Evolutionary conservation across 2,329 filamentous ascomycete species (phyloP).

Genomic region (Claviceps spartinae): DNA sequence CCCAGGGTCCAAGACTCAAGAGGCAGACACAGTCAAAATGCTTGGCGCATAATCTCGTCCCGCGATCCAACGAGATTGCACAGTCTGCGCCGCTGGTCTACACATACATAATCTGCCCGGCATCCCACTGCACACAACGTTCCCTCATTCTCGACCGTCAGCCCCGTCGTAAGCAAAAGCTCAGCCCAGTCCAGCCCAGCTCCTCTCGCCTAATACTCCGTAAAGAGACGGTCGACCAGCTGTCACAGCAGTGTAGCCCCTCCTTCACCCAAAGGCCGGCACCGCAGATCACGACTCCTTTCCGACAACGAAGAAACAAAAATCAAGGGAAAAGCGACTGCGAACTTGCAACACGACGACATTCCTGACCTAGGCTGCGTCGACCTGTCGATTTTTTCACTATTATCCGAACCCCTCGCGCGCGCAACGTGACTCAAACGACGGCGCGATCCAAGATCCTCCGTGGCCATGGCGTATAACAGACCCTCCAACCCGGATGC

Average conservation of each 20-base stretch:
- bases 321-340: not conserved
- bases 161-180: not conserved
- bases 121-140: not conserved
- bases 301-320: not conserved
- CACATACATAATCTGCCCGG: no score
- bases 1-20: no score
- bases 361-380: not conserved
- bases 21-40: no score
- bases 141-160: not conserved
- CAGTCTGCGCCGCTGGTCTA: no score
- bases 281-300: not conserved
- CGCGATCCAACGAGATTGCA: no score
- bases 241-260: not conserved
- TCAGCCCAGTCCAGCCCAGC: not conserved
- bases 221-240: not conserved
- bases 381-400: not conserved
- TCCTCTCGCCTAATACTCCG: not conserved
- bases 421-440: not conserved
- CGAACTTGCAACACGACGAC: not conserved
- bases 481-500: slow-evolving; percentile 86
- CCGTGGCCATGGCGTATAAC: slow-evolving; percentile 74
- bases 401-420: not conserved
- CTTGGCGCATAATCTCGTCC: no score
- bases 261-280: not conserved
- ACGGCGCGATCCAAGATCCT: not conserved